Evolutionary conservation across 768 basidiomycete species (phyloP), one percentile per base, ranked within the genome.

Genomic region (Auricularia auricula-judae): DNA sequence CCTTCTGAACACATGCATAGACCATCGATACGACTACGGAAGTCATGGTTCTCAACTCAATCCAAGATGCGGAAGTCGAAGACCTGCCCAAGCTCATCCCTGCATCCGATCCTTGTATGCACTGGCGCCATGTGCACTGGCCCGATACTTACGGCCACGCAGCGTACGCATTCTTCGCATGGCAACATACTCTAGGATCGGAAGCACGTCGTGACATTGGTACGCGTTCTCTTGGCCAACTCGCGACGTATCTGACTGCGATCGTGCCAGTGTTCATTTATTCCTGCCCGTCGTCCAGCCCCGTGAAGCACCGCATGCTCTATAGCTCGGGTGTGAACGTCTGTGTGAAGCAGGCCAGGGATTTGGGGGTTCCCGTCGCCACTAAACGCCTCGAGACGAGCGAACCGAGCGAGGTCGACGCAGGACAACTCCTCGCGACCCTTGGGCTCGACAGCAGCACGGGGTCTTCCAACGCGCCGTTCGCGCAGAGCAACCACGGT

Each of bases 251-350:
- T 51, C 43, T 53, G 47, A 47, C 64, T 36, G 67, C 33, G 8
- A 12, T 33, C 36, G n/a, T 51, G 56, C 5, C 67, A 93, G 89
- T 90, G 61, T 94, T 93, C 75, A 89, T 97, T 64, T 98, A 98
- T 75, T 89, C 89, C 21, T 98, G 95, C 73, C 95, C 95, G 0
- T 81, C 86, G 3, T 70, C 75, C 14, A 91, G 89, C 4, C 89
- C 90, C 1, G 81, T 97, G 75, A 92, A 91, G 70, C 79, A 86
- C 66, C 83, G 93, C 54, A 94, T 98, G 91, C 72, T 97, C 42
- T 96, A 95, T 75, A 91, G 93, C 0, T 86, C 88, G 2, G 86
- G 85, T 8, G 83, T 83, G 11, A 69, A 79, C 10, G 73, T 81
- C 21, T 79, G 87, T 5, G 87, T 83, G 69, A 78, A 80, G 62